Evolutionary conservation across 2,329 filamentous ascomycete species (phyloP).

Genomic region (Aspergillus melleus): DNA sequence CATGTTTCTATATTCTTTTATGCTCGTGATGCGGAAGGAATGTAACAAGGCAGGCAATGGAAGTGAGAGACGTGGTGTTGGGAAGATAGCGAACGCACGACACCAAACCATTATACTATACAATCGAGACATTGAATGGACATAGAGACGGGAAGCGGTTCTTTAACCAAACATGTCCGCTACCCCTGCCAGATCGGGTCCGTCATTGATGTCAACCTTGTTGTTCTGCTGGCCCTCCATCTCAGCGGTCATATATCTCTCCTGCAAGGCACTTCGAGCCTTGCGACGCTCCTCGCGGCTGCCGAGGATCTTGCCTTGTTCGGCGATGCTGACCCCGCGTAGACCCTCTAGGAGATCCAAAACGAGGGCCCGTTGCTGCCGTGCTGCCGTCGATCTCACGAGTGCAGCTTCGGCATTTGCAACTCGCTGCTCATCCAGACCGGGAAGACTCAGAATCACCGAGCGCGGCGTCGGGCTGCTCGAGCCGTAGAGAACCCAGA

Average conservation of each 20-base stretch:
- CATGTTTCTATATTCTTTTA: slow-evolving; percentile 3
- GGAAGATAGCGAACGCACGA: neutral
- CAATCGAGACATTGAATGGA: slow-evolving; percentile 1
- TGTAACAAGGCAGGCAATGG: neutral
- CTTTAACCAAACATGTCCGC: slow-evolving; percentile 54
- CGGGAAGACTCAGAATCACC: slow-evolving; percentile 77
- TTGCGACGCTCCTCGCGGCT: slow-evolving; percentile 44
- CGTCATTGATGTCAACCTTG: slow-evolving; percentile 46
- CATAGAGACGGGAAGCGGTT: neutral
- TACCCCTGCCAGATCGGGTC: slow-evolving; percentile 53
- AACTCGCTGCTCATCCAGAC: slow-evolving; percentile 69
- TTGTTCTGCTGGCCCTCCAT: slow-evolving; percentile 43
- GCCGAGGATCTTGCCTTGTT: slow-evolving; percentile 77
- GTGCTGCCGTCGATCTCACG: slow-evolving; percentile 55
- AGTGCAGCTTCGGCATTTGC: slow-evolving; percentile 64
- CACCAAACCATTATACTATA: slow-evolving; percentile 18
- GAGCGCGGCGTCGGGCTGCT: slow-evolving; percentile 69
- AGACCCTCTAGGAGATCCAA: slow-evolving; percentile 83
- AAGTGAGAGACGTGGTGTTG: neutral
- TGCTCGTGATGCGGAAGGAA: neutral
- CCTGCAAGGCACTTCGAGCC: slow-evolving; percentile 42
- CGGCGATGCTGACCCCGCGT: slow-evolving; percentile 86
- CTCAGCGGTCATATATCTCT: slow-evolving; percentile 46
- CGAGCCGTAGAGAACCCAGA: slow-evolving; percentile 73
- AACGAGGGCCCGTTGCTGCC: slow-evolving; percentile 77